Percentiles rank a stretch among this genome's conserved stretches.
These are phyloP conservation scores for Podila horticola DNA, from an alignment of 192 early-diverging fungal genomes.

Conservation along the genomic window DNA sequence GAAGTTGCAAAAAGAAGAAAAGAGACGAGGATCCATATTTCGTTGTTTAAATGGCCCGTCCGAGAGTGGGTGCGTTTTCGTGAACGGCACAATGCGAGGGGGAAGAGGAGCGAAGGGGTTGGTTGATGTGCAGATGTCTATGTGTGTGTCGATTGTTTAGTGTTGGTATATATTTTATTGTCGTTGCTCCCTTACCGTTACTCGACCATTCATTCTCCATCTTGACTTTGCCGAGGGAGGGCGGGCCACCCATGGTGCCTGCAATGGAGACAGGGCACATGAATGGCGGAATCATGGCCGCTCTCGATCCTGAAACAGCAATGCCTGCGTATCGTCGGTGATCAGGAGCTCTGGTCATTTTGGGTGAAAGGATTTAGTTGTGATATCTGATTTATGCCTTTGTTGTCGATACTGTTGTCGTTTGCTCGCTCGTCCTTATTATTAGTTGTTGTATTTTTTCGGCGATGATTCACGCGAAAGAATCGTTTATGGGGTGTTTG, in stretches of 20 bases:
- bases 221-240: slow-evolving; percentile 2
- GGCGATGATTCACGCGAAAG: not conserved
- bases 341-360: slow-evolving; percentile 2
- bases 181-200: not conserved
- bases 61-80: not conserved
- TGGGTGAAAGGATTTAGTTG: not conserved
- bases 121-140: not conserved
- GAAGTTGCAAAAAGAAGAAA: not conserved
- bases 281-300: not conserved
- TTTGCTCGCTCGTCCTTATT: no score
- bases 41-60: no score
- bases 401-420: no score
- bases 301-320: not conserved
- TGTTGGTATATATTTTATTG: not conserved
- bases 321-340: not conserved
- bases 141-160: not conserved
- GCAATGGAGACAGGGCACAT: not conserved
- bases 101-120: not conserved
- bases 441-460: not conserved
- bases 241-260: not conserved
- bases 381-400: no score
- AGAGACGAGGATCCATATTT: not conserved
- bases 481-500: not conserved
- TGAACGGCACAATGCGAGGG: not conserved
- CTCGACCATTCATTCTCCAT: no score